Base-by-base conservation (phyloP, 805 yeast genomes). In the Ogataea trehalophila region DNA sequence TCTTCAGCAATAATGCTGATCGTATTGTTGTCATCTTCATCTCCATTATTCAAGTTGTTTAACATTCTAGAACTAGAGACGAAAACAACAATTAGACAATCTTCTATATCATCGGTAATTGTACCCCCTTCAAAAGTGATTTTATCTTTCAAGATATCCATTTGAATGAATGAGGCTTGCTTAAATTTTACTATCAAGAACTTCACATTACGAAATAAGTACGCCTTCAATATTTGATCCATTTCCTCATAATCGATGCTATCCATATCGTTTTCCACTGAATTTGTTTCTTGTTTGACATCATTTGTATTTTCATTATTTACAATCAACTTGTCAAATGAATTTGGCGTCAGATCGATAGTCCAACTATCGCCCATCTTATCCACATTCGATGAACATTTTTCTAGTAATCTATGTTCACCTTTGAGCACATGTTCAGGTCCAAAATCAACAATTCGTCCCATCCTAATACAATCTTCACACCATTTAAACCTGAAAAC, bases 401-500 rank as follows among this genome's bases (percentile, higher is more conserved):
- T 46, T 1, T 52, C 52, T 17, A 56, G 42, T 20, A 71, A 51
- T 0, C 46, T 49, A 3, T 68, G 60, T 5, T 71, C 69, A 2
- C 75, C 78, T 43, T 54, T 56, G 23, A 76, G 74, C 36, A 83
- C 69, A 56, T 87, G 84, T 18, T 62, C 58, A 0, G 87, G 85
- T 54, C 87, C 95, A 6, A 85, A 54, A 2, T 73, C 74, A 0
- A 87, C 62, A 2, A 80, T 41, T 2, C 55, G 44, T 1, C 62
- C 56, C 14, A 68, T 60, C 16, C 62, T 57, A 2, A 87, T 66
- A 55, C 94, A 81, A 53, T 87, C 91, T 40, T 80, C 69, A 6
- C 88, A 61, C 96, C 96, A 92, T 31, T 67, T 61, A 0, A 95
- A 89, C 44, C 66, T 73, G 7, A 89, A 59, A 0, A 92, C 70